Percentiles rank a stretch among this genome's conserved stretches.
Conservation (phyloP, 345 rosid genomes). For the Populus davidiana region DNA sequence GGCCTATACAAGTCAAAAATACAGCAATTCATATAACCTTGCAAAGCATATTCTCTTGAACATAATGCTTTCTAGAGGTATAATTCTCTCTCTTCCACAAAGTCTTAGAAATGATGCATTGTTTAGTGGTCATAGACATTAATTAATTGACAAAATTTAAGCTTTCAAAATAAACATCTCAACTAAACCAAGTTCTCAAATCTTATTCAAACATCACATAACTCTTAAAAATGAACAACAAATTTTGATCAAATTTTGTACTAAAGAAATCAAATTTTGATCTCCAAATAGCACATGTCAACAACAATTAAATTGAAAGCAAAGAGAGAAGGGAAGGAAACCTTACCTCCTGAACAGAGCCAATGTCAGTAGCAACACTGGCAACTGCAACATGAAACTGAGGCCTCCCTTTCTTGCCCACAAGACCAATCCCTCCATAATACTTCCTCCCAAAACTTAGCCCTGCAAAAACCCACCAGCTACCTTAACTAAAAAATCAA, state of each 20-base stretch:
- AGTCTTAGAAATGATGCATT: background rate
- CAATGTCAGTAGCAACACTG: constrained; percentile 75
- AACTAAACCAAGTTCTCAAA: background rate
- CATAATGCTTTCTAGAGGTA: background rate
- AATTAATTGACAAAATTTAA: background rate
- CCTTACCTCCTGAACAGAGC: constrained; percentile 63
- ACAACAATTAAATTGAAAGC: background rate
- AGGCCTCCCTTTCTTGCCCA: constrained; percentile 49
- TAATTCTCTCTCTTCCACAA: background rate
- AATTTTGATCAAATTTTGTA: too few species aligned
- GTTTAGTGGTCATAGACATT: too few species aligned
- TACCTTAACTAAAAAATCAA: background rate
- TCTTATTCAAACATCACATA: background rate
- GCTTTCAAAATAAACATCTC: background rate
- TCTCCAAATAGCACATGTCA: background rate
- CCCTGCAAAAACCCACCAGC: constrained; percentile 40
- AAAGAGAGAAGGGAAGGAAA: background rate
- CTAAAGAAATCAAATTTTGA: background rate
- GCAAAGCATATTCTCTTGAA: background rate
- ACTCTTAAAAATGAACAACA: background rate
- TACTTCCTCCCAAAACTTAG: constrained; percentile 40
- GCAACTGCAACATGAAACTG: constrained; percentile 51
- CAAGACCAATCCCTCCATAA: constrained; percentile 46
- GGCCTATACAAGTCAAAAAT: constrained; percentile 35
- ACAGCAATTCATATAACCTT: constrained; percentile 6